A percentile compares a stretch with the other conserved stretches of the same genome.
Conservation (phyloP, 176 grass and related monocot species). For the Guadua angustifolia region DNA sequence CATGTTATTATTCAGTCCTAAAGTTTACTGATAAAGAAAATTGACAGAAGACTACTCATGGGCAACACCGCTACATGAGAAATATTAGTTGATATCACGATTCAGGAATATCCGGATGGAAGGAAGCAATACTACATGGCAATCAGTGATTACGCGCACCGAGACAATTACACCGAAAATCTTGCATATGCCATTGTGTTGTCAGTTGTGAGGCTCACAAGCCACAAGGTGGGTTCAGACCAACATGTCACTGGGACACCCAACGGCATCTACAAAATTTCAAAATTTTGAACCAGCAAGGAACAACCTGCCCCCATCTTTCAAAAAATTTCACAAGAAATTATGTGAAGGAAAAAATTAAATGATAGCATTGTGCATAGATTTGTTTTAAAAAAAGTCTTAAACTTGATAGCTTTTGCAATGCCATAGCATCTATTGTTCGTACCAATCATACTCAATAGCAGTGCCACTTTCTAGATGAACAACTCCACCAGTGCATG, state of each 20-base stretch:
- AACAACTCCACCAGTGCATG: conserved; percentile 74
- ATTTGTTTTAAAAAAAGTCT: background rate
- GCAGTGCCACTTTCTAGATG: conserved; percentile 85
- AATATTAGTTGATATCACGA: background rate
- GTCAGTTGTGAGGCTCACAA: background rate
- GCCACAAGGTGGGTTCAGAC: background rate
- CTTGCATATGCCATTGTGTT: background rate
- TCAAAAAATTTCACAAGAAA: background rate
- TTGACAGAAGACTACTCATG: background rate
- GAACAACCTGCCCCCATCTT: background rate
- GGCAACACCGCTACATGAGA: background rate
- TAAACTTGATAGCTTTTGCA: background rate
- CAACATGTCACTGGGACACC: background rate
- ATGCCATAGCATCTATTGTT: conserved; percentile 28
- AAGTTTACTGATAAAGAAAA: conserved; percentile 9
- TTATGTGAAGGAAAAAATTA: background rate
- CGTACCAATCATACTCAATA: conserved; percentile 98
- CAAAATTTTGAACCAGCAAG: conserved; percentile 8
- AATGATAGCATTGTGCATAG: background rate
- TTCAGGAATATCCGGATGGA: background rate
- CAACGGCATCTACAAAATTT: background rate
- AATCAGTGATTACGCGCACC: background rate
- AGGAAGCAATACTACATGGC: background rate
- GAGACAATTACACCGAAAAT: background rate
- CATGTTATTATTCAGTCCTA: background rate